A percentile compares a stretch with the other conserved stretches of the same genome.
These are phyloP conservation scores for Phytophthora hybrid DNA, from an alignment of 352 stramenopile species.

Conservation along the genomic window DNA sequence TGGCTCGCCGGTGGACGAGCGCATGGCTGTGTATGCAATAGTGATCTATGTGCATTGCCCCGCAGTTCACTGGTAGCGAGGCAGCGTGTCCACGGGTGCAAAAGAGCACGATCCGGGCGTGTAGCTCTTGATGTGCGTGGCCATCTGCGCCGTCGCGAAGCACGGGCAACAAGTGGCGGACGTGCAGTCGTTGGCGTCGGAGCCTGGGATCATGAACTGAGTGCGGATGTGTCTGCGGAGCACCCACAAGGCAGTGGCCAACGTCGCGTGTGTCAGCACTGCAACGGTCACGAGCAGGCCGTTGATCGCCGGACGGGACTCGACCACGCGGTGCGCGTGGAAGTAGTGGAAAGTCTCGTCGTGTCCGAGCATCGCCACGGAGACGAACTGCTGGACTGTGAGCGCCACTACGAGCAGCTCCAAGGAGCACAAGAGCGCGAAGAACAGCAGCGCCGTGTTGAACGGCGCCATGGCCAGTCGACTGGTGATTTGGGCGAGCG, in stretches of 20 bases:
- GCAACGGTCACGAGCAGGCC: constrained; percentile 25
- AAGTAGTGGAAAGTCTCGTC: constrained; percentile 30
- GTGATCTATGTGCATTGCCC: constrained; percentile 13
- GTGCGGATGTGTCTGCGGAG: constrained; percentile 47
- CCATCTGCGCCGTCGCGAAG: constrained; percentile 71
- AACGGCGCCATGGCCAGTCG: constrained; percentile 58
- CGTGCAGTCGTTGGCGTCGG: constrained; percentile 42
- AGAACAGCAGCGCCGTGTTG: constrained; percentile 48
- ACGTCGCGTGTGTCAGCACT: constrained; percentile 30
- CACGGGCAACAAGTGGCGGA: constrained; percentile 51
- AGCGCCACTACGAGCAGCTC: constrained; percentile 25
- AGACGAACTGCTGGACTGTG: constrained; percentile 30
- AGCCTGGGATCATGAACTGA: constrained; percentile 66
- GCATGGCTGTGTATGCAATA: constrained; percentile 12
- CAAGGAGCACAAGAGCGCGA: constrained; percentile 29
- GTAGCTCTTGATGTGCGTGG: constrained; percentile 70
- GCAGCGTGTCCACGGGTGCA: constrained; percentile 56
- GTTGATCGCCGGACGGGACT: constrained; percentile 30
- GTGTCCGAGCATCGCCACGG: constrained; percentile 26
- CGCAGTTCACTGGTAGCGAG: constrained; percentile 34
- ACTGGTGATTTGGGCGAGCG: constrained; percentile 58
- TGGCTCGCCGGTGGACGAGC: constrained; percentile 11
- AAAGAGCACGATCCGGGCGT: constrained; percentile 59
- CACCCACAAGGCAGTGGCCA: constrained; percentile 42
- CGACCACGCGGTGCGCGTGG: constrained; percentile 38